These are phyloP conservation scores for Lotus japonicus DNA, from an alignment of 306 rosid genomes.

Conservation along the genomic window DNA sequence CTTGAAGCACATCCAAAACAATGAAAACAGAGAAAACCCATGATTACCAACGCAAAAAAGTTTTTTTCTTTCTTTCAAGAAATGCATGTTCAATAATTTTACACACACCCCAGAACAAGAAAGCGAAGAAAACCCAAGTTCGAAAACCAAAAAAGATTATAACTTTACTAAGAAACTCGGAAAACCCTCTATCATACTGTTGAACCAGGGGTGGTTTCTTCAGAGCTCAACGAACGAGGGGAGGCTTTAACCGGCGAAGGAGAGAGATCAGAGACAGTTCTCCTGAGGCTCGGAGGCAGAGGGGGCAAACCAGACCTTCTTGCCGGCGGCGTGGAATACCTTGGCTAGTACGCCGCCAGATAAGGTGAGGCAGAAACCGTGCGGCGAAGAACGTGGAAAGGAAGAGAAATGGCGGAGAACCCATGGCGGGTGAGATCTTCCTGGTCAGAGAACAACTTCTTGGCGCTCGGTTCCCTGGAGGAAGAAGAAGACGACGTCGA, in stretches of 20 bases:
- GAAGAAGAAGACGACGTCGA: background rate
- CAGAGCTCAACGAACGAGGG: background rate
- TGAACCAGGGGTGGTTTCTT: conserved; percentile 23
- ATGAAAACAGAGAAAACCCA: background rate
- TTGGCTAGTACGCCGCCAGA: background rate
- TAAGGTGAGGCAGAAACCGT: conserved; percentile 5
- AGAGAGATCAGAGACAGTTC: conserved; percentile 9
- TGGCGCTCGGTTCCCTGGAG: conserved; percentile 11
- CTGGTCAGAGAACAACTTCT: conserved; percentile 22
- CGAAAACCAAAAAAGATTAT: background rate
- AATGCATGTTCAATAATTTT: too few relatives aligned
- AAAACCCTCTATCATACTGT: conserved; percentile 15
- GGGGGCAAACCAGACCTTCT: conserved; percentile 23
- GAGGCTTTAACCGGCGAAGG: background rate
- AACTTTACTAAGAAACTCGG: background rate
- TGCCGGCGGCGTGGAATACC: background rate
- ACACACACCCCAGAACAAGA: background rate
- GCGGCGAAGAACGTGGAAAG: conserved; percentile 27
- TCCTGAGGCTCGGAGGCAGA: background rate
- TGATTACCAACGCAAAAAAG: background rate
- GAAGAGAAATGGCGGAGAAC: conserved; percentile 30
- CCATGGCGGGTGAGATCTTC: conserved; percentile 7
- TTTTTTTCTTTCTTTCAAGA: too few relatives aligned
- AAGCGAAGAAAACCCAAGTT: background rate
- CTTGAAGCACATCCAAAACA: conserved; percentile 23